Conservation (phyloP, 1,284 basidiomycete species). For the Cutaneotrichosporon sp. region DNA sequence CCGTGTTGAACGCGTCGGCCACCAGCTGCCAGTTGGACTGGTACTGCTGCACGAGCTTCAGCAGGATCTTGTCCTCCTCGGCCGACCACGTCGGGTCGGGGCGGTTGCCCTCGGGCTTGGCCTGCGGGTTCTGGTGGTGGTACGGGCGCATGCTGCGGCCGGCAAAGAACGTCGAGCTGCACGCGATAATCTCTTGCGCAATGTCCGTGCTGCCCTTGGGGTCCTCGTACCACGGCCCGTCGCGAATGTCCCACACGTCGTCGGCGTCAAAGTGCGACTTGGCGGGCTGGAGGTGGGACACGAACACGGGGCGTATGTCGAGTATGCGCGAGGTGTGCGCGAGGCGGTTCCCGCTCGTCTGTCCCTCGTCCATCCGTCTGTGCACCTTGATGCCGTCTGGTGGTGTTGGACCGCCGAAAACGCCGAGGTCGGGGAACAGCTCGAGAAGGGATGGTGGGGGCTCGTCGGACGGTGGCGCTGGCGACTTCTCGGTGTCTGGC, state of each 20-base stretch:
- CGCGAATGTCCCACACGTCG: constrained; percentile 55
- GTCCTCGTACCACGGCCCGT: constrained; percentile 56
- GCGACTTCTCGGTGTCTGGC: background rate
- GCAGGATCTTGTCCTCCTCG: constrained; percentile 74
- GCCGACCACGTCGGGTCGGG: constrained; percentile 71
- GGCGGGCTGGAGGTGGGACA: constrained; percentile 60
- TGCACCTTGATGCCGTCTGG: constrained; percentile 51
- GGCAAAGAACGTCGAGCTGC: constrained; percentile 39
- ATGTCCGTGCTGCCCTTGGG: constrained; percentile 45
- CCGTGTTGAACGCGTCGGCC: constrained; percentile 82
- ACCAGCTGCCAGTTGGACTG: constrained; percentile 87
- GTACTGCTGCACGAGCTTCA: constrained; percentile 74
- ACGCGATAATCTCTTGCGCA: constrained; percentile 35
- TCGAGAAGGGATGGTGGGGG: constrained; percentile 44
- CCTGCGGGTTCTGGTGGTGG: constrained; percentile 36
- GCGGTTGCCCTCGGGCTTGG: constrained; percentile 51
- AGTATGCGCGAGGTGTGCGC: constrained; percentile 59
- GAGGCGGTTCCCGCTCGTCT: constrained; percentile 50
- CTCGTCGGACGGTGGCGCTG: constrained; percentile 11
- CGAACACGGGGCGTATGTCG: constrained; percentile 60
- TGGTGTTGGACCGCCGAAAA: constrained; percentile 52
- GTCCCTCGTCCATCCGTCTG: constrained; percentile 58
- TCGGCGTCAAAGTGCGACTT: constrained; percentile 48
- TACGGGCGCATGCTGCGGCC: constrained; percentile 56
- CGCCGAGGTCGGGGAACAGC: constrained; percentile 59